phyloP scores from a whole-genome alignment of 1,284 basidiomycete species.

The Tilletia setariae region DNA sequence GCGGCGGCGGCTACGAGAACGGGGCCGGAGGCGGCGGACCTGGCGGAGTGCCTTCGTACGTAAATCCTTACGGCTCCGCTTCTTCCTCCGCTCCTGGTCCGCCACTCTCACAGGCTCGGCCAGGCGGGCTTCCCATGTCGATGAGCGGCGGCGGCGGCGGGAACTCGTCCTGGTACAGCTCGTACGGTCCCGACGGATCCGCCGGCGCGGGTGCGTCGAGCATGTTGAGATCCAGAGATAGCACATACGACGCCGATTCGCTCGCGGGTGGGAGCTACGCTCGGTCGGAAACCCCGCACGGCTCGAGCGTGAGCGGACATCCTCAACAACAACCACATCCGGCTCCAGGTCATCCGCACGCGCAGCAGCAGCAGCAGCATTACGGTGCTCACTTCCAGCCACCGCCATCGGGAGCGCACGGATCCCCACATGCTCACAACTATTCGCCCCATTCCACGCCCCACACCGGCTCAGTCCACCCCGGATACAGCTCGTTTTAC shows the following conservation, averaged over 20 bases:
- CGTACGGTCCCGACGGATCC: neutral
- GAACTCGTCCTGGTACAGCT: conserved; percentile 12
- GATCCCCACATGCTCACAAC: neutral
- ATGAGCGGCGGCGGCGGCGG: neutral
- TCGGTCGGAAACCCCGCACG: neutral
- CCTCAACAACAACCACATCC: neutral
- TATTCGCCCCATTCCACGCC: neutral
- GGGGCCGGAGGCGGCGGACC: neutral
- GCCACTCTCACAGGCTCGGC: neutral
- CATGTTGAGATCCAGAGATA: neutral
- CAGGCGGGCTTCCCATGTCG: conserved; percentile 5
- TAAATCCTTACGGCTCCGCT: neutral
- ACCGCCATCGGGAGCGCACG: neutral
- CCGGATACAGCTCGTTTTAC: neutral
- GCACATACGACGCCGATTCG: conserved; percentile 12
- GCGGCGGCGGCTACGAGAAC: neutral
- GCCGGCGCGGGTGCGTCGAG: neutral
- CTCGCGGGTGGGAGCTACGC: neutral
- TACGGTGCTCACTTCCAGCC: neutral
- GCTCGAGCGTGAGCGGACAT: neutral
- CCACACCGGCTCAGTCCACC: neutral
- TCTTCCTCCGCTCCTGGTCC: neutral
- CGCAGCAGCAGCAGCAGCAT: neutral
- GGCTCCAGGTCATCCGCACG: neutral
- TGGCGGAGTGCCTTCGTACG: neutral